Percentiles rank a stretch among this genome's conserved stretches.
These are phyloP conservation scores for Apiotrichum gamsii DNA, from an alignment of 1,284 basidiomycete species.

Conservation along the genomic window DNA sequence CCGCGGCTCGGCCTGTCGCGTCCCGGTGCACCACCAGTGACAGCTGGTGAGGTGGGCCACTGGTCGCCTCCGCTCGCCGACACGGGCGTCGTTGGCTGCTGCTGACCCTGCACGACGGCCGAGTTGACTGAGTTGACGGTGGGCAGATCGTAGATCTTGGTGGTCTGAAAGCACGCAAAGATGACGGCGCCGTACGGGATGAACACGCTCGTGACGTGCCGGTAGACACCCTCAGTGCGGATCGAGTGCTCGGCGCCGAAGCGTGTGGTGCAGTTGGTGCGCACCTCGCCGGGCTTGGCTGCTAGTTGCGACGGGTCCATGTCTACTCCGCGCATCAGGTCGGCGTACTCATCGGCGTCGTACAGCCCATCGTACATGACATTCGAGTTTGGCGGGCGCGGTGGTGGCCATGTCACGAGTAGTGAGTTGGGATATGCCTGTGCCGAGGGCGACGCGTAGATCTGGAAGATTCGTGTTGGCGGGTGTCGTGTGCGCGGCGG, in stretches of 20 bases:
- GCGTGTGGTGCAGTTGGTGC: constrained; percentile 87
- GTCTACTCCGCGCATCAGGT: constrained; percentile 70
- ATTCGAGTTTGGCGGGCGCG: constrained; percentile 24
- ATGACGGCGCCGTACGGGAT: constrained; percentile 77
- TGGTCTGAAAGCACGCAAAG: constrained; percentile 49
- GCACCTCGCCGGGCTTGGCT: constrained; percentile 56
- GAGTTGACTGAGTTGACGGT: not conserved
- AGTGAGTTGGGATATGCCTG: constrained; percentile 46
- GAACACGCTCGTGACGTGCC: constrained; percentile 78
- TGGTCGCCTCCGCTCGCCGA: not conserved
- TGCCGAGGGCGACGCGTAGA: constrained; percentile 30
- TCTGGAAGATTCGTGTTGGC: constrained; percentile 45
- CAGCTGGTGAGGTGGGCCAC: not conserved
- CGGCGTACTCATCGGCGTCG: constrained; percentile 72
- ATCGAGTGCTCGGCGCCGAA: constrained; percentile 75
- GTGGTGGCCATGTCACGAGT: constrained; percentile 79
- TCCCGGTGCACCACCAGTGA: not conserved
- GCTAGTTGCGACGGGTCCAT: constrained; percentile 53
- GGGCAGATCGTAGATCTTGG: constrained; percentile 54
- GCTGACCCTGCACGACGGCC: not conserved
- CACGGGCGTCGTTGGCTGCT: not conserved
- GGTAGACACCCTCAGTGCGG: constrained; percentile 53
- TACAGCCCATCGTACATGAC: constrained; percentile 55
- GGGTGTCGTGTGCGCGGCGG: constrained; percentile 28
- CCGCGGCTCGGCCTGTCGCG: too few relatives aligned